Evolutionary conservation across 2,329 filamentous ascomycete species (phyloP).

Genomic region (Fusarium humuli): DNA sequence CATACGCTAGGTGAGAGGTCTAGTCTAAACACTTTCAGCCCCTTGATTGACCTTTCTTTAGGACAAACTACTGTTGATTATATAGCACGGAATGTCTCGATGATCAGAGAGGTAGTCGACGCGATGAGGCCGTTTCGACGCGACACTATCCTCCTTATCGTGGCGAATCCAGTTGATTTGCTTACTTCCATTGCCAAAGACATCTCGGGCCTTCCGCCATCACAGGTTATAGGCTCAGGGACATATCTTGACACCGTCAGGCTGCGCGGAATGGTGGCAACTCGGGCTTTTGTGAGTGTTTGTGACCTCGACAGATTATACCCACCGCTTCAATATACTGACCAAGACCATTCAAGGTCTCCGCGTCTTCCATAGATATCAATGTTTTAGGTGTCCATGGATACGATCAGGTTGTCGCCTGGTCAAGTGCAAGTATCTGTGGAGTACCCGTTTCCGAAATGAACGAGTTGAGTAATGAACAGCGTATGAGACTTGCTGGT

Average conservation of each 20-base stretch:
- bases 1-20: slow-evolving; percentile 48
- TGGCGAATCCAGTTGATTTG: slow-evolving; percentile 67
- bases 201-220: slow-evolving; percentile 59
- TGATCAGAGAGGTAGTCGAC: slow-evolving; percentile 59
- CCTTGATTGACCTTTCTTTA: background rate
- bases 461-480: slow-evolving; percentile 18
- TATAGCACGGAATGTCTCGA: slow-evolving; percentile 58
- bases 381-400: slow-evolving; percentile 41
- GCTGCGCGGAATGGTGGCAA: slow-evolving; percentile 58
- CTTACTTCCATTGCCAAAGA: slow-evolving; percentile 62
- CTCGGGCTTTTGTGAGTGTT: slow-evolving; percentile 32
- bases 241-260: slow-evolving; percentile 65
- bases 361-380: too few relatives aligned
- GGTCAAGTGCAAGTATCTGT: slow-evolving; percentile 42
- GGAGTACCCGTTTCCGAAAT: slow-evolving; percentile 30
- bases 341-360: too few relatives aligned
- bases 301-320: background rate
- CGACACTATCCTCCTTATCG: slow-evolving; percentile 62
- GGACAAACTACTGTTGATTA: slow-evolving; percentile 35
- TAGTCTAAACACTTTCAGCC: too few relatives aligned
- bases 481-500: slow-evolving; percentile 53
- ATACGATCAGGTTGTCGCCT: slow-evolving; percentile 39
- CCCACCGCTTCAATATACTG: too few relatives aligned
- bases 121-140: slow-evolving; percentile 61
- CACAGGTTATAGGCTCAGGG: slow-evolving; percentile 64